Evolutionary conservation across 352 stramenopile genomes (phyloP), one percentile per base, ranked within the genome.

Genomic region (Globisporangium paroecandrum): DNA sequence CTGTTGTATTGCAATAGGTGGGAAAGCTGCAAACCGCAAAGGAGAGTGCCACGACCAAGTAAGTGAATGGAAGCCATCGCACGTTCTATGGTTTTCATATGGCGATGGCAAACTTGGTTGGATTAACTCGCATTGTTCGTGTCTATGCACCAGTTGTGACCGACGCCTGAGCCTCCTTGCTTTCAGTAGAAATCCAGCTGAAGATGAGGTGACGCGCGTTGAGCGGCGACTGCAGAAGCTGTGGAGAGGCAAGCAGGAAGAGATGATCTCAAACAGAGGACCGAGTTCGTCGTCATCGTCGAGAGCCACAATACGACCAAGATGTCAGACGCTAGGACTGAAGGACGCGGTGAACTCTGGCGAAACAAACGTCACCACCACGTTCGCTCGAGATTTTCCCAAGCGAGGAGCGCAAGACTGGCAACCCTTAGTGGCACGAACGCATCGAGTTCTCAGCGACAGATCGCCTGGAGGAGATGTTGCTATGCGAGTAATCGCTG

Each of bases 141-240:
- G 41, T 47, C 0, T 13, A 47, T 47, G 41, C 41, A 47, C 15
- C 41, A 47, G 41, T 20, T 47, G 13, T 47, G 38, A 47, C 38
- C 38, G 27, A 27, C 24, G 13, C 24, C 24, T 29, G 12, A 22
- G 53, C 5, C 53, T 58, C 4, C 53, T 13, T 4, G 24, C 53
- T 27, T 58, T 58, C 13, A 58, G 53, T 36, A 27, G 53, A 58
- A 7, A 2, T 36, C 13, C 13, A 20, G 5, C 6, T 9, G 20
- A 58, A 13, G 53, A 32, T 13, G 13, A 58, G 12, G 12, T 22
- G 24, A 58, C 53, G 53, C 53, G 53, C n/a, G 25, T 38, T n/a
- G 53, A 58, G 12, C 53, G 7, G 13, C 53, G 53, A 7, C 25
- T 58, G 53, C 53, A 58, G n/a, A 58, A 58, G 24, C 25, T 58